Percentiles rank a stretch among this genome's conserved stretches.
phyloP scores from a whole-genome alignment of 2,329 filamentous ascomycete species.

The Ascomycota sp. region DNA sequence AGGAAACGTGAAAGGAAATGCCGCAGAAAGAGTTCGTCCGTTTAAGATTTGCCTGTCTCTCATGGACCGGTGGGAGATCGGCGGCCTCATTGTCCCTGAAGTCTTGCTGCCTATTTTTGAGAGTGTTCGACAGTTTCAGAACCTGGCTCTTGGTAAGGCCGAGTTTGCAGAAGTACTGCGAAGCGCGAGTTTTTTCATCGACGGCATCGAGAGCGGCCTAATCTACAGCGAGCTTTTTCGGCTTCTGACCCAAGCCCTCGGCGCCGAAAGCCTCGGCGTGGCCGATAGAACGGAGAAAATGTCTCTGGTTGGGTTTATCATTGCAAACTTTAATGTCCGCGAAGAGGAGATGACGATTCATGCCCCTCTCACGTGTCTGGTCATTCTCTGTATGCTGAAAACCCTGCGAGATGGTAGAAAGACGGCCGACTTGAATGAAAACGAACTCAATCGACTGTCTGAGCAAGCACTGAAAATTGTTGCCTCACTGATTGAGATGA shows the following conservation, averaged over 20 bases:
- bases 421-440: constrained; percentile 10
- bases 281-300: constrained; percentile 41
- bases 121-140: constrained; percentile 58
- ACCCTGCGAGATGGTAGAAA: constrained; percentile 22
- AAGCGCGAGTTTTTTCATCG: constrained; percentile 90
- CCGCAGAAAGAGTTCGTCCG: constrained; percentile 53
- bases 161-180: constrained; percentile 74
- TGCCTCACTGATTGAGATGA: constrained; percentile 36
- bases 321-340: constrained; percentile 74
- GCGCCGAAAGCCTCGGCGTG: constrained; percentile 19
- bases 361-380: constrained; percentile 44
- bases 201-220: constrained; percentile 82
- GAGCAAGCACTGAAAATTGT: constrained; percentile 25
- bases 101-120: constrained; percentile 74
- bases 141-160: constrained; percentile 37
- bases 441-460: constrained; percentile 11
- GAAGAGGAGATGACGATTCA: constrained; percentile 94
- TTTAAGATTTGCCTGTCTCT: constrained; percentile 85
- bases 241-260: constrained; percentile 41
- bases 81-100: constrained; percentile 68
- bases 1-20: constrained; percentile 8
- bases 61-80: constrained; percentile 98
- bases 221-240: constrained; percentile 72
- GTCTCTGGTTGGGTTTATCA: constrained; percentile 58
- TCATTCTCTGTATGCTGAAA: constrained; percentile 44